Evolutionary conservation across 2,329 filamentous ascomycete species (phyloP).

Genomic region (Ophiostoma pallidulum): DNA sequence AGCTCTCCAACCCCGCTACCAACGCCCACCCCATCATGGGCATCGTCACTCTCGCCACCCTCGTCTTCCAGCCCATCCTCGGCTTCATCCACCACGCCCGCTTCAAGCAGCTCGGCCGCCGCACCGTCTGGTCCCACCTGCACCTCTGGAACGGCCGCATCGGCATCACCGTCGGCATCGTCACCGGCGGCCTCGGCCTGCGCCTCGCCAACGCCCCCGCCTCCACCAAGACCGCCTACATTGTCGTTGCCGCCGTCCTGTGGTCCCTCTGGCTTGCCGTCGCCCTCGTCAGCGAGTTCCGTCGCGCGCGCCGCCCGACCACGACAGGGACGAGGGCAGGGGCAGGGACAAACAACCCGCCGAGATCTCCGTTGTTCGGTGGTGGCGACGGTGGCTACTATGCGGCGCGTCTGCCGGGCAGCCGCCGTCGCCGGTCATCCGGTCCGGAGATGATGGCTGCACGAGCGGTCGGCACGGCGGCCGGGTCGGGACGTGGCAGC

Average conservation of each 20-base stretch:
- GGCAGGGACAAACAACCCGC: too few relatives aligned
- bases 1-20: conserved; percentile 24
- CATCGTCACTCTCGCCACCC: conserved; percentile 29
- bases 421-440: neutral
- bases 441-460: conserved; percentile 3
- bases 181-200: conserved; percentile 37
- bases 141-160: conserved; percentile 36
- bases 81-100: conserved; percentile 33
- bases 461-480: neutral
- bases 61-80: conserved; percentile 33
- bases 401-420: neutral
- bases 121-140: conserved; percentile 32
- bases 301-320: conserved; percentile 13
- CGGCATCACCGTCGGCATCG: conserved; percentile 31
- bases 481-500: too few relatives aligned
- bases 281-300: conserved; percentile 25
- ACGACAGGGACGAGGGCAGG: too few relatives aligned
- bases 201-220: conserved; percentile 25
- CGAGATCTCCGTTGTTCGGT: too few relatives aligned
- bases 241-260: conserved; percentile 29
- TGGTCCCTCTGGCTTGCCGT: conserved; percentile 29
- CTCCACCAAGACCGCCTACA: conserved; percentile 27
- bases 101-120: conserved; percentile 29
- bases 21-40: conserved; percentile 40
- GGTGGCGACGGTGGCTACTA: neutral